phyloP scores from a whole-genome alignment of 352 stramenopile species.

The Pythium biforme region DNA sequence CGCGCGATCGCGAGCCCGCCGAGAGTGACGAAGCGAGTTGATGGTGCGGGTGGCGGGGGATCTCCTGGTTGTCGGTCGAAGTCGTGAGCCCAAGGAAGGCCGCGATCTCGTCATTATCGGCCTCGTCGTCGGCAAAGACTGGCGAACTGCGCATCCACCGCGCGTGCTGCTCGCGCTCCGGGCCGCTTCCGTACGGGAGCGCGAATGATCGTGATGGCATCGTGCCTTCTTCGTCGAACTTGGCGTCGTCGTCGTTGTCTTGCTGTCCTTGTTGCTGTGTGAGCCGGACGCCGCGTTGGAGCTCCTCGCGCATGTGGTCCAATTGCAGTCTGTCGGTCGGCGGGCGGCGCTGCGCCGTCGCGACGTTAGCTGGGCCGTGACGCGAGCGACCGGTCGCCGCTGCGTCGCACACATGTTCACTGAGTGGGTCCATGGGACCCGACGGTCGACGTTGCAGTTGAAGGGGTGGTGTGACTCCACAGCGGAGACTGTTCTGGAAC shows the following conservation, averaged over 20 bases:
- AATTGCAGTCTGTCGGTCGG: background rate
- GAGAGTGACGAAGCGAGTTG: constrained; percentile 40
- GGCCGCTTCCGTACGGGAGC: too few relatives aligned
- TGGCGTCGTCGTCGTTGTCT: background rate
- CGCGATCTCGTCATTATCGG: constrained; percentile 13
- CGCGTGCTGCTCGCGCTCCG: background rate
- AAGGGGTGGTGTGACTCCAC: background rate
- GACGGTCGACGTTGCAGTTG: background rate
- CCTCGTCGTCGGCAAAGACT: constrained; percentile 10
- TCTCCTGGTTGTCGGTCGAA: background rate
- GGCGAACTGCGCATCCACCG: background rate
- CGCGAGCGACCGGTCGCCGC: constrained; percentile 7
- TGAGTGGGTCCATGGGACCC: constrained; percentile 12
- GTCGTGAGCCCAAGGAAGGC: constrained; percentile 19
- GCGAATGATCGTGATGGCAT: background rate
- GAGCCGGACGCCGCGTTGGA: constrained; percentile 15
- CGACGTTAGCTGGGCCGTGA: constrained; percentile 4
- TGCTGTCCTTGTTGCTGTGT: constrained; percentile 1
- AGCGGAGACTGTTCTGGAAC: constrained; percentile 5
- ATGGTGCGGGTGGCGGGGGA: constrained; percentile 18
- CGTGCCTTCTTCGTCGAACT: background rate
- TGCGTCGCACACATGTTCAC: constrained; percentile 16
- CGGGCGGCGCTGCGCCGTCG: background rate
- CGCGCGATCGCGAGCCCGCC: constrained; percentile 10
- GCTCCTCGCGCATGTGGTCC: constrained; percentile 10